Conservation (phyloP, 1,139 yeast species). For the Candida sanyaensis region DNA sequence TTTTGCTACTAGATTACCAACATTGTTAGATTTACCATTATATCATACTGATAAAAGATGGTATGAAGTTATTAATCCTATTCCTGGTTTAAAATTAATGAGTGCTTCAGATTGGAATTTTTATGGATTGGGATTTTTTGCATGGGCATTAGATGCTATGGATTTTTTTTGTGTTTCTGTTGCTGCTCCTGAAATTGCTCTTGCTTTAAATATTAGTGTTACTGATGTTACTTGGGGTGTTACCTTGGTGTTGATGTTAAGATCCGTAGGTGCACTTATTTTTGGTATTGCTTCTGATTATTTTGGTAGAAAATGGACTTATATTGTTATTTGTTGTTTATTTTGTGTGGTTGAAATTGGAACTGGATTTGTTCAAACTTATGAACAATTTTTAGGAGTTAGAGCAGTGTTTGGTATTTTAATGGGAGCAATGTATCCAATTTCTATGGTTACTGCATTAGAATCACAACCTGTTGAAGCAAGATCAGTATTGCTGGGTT, state of each 20-base stretch:
- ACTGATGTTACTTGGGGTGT: slow-evolving; percentile 76
- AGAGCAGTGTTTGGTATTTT: slow-evolving; percentile 40
- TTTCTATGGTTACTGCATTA: slow-evolving; percentile 32
- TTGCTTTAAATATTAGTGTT: slow-evolving; percentile 47
- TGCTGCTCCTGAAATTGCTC: slow-evolving; percentile 58
- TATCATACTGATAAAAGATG: slow-evolving; percentile 13
- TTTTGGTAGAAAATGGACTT: slow-evolving; percentile 76
- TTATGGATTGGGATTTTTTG: slow-evolving; percentile 62
- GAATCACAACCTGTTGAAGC: slow-evolving; percentile 38
- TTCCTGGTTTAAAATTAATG: slow-evolving; percentile 32
- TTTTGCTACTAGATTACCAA: slow-evolving; percentile 27
- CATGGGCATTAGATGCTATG: slow-evolving; percentile 82
- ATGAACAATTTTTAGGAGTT: slow-evolving; percentile 66
- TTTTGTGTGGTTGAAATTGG: slow-evolving; percentile 67
- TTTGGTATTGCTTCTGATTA: slow-evolving; percentile 69
- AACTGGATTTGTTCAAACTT: slow-evolving; percentile 69
- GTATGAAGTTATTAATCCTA: slow-evolving; percentile 31
- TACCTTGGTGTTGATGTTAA: slow-evolving; percentile 74
- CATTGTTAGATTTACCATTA: slow-evolving; percentile 23
- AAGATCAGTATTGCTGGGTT: slow-evolving; percentile 38
- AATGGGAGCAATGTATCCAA: slow-evolving; percentile 43
- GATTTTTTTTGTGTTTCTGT: slow-evolving; percentile 75
- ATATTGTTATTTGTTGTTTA: slow-evolving; percentile 51
- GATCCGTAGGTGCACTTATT: slow-evolving; percentile 75
- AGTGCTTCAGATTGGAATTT: slow-evolving; percentile 51